Evolutionary conservation across 2,329 filamentous ascomycete species (phyloP), one percentile per base, ranked within the genome.

Genomic region (Hypoxylon rubiginosum): DNA sequence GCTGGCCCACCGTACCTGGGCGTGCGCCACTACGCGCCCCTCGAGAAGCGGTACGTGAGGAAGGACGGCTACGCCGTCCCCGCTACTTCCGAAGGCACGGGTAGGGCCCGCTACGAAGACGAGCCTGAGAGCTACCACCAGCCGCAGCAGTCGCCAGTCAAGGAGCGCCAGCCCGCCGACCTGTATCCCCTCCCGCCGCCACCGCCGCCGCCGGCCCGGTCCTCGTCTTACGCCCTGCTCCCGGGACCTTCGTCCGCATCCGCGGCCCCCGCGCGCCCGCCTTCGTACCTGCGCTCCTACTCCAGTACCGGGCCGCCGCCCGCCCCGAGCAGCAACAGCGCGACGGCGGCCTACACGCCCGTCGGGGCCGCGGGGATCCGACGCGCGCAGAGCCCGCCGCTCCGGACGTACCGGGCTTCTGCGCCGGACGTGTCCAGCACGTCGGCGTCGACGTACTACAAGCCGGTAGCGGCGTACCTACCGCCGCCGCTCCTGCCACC

Each of bases 401-500:
- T 34, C 0, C 21, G 49, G 13, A 41, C 41, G 1, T 54, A 67
- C 50, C 52, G 67, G 13, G 62, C 69, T 46, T 71, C 69, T 8
- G 60, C 63, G 13, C 69, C 65, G 28, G 64, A 68, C 26, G 58
- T 71, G 1, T 52, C 49, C 10, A 49, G 28, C 26, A 43, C 39
- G 46, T 15, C 52, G 39, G 39, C 39, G 15, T n/a, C 19, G 21
- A 17, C 26, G 21, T 49, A 43, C n/a, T 53, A 32, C 43, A 58
- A 45, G 43, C 48, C 62, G 41, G 39, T 58, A 2, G 51, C 46
- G 26, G 54, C 36, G 7, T 65, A 65, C 26, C 24, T 45, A 3
- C 59, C 55, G 5, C n/a, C 13, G 5, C 24, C 50, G 5, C 8
- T 32, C 2, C 5, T 32, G n/a, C 39, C 39, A 11, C 32, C 30